Conservation (phyloP, 2,329 filamentous ascomycete genomes). For the Thermomyces lanuginosus region DNA sequence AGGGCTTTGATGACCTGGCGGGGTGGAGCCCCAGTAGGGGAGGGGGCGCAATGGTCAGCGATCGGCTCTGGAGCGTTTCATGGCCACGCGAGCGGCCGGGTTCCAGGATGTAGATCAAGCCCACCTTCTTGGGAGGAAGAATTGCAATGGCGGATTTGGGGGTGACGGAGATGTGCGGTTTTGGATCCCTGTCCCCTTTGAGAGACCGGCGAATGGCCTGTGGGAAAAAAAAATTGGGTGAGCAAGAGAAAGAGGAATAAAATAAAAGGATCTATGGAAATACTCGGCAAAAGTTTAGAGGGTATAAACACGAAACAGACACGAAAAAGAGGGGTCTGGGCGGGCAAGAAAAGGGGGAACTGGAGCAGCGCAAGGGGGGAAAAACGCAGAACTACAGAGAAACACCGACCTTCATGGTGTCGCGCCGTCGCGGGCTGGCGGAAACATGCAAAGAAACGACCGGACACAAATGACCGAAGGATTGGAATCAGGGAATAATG, state of each 20-base stretch:
- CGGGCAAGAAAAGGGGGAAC: too few species aligned
- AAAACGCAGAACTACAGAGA: too few species aligned
- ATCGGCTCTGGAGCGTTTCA: conserved; percentile 3
- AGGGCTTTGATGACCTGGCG: conserved; percentile 84
- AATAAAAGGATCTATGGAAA: background rate
- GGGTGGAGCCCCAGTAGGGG: background rate
- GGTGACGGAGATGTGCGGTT: conserved; percentile 59
- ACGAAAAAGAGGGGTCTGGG: too few species aligned
- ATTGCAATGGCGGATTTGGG: conserved; percentile 79
- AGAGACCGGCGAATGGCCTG: conserved; percentile 74
- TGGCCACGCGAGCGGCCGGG: conserved; percentile 4
- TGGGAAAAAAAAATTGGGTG: conserved; percentile 1
- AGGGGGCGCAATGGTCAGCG: conserved; percentile 4
- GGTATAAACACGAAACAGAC: too few species aligned
- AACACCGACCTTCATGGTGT: too few species aligned
- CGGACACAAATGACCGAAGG: too few species aligned
- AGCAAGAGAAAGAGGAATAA: background rate
- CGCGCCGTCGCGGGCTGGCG: too few species aligned
- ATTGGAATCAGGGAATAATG: too few species aligned
- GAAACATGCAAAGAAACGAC: too few species aligned
- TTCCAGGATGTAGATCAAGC: conserved; percentile 12
- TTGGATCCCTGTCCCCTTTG: conserved; percentile 66
- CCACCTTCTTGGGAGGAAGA: conserved; percentile 80
- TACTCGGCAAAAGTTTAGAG: background rate
- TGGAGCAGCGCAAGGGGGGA: too few species aligned